Percentiles rank a stretch among this genome's conserved stretches.
These are phyloP conservation scores for Botrytis fabae DNA, from an alignment of 2,329 filamentous ascomycete genomes.

Conservation along the genomic window DNA sequence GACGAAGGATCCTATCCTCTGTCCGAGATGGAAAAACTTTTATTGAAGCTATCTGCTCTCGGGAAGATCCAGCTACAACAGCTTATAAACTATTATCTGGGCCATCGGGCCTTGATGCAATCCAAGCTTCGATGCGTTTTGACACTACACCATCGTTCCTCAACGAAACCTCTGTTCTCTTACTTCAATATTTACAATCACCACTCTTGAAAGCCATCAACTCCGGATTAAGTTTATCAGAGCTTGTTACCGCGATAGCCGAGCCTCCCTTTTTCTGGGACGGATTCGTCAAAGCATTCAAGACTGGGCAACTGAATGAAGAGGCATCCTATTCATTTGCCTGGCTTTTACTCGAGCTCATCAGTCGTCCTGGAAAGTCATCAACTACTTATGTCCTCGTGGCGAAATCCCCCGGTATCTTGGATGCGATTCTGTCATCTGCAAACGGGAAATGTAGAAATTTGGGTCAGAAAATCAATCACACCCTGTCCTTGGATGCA, in stretches of 20 bases:
- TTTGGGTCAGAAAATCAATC: conserved; percentile 46
- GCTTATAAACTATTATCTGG: conserved; percentile 46
- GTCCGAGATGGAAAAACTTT: conserved; percentile 47
- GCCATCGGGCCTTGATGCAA: conserved; percentile 39
- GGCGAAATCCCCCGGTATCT: conserved; percentile 37
- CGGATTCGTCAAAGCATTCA: conserved; percentile 38
- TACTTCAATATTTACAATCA: conserved; percentile 43
- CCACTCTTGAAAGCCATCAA: conserved; percentile 32
- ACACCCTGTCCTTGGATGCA: conserved; percentile 38
- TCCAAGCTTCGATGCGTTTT: conserved; percentile 48
- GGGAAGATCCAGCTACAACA: conserved; percentile 45
- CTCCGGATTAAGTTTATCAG: conserved; percentile 43
- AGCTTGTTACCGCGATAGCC: conserved; percentile 49
- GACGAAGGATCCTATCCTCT: conserved; percentile 43
- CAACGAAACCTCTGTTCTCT: conserved; percentile 42
- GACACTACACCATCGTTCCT: conserved; percentile 47
- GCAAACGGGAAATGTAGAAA: conserved; percentile 37
- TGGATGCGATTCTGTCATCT: conserved; percentile 32
- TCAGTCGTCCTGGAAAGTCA: conserved; percentile 41
- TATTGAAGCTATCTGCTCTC: conserved; percentile 49
- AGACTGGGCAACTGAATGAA: conserved; percentile 34
- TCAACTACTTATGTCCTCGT: conserved; percentile 35
- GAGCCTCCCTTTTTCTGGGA: conserved; percentile 55
- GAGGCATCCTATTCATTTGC: conserved; percentile 41
- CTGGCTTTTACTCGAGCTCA: conserved; percentile 48